Evolutionary conservation across 495 filamentous ascomycete genomes (phyloP), one percentile per base, ranked within the genome.

Genomic region (Parachaetomium inaequale): DNA sequence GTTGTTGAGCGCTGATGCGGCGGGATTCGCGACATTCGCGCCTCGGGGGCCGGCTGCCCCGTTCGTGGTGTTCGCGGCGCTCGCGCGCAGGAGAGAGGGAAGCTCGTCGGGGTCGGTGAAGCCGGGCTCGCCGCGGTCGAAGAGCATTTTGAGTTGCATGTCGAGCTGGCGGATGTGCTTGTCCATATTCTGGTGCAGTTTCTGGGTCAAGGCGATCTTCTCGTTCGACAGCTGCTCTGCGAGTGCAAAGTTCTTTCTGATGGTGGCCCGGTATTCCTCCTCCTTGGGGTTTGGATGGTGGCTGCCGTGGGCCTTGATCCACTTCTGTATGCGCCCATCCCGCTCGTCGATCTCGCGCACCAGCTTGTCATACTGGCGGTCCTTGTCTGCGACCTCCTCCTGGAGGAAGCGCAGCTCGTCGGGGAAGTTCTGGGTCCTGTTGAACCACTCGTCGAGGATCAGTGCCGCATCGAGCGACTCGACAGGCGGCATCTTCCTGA

Each of bases 361-460:
- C 68, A 87, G 89, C 38, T 93, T 89, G 66, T 88, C 82, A 68
- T 93, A 88, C 42, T 83, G 75, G 57, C 85, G 84, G 70, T 98
- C 93, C 75, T 97, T 97, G 61, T 91, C 90, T 68, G 88, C 84
- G 32, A 98, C 91, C 75, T 98, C 94, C 69, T 97, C 94, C 74
- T 96, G 89, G 65, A 96, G 79, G 78, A 96, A 93, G 36, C 87
- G 86, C 58, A 98, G 89, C 75, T 98, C 94, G 14, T 88, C 88
- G 19, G 94, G 93, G 8, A 97, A 81, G 68, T 97, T 98, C 32
- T 93, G 89, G 31, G 88, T 87, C 80, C 77, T 70, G 75, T 96
- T 90, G 56, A 93, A 86, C 75, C 93, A 98, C 68, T 95, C 89
- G 67, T 98, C 94, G 51, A 98, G 84, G 58, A 98, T 90, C 54